These are phyloP conservation scores for Prunus padus DNA, from an alignment of 306 rosid species.

Conservation along the genomic window DNA sequence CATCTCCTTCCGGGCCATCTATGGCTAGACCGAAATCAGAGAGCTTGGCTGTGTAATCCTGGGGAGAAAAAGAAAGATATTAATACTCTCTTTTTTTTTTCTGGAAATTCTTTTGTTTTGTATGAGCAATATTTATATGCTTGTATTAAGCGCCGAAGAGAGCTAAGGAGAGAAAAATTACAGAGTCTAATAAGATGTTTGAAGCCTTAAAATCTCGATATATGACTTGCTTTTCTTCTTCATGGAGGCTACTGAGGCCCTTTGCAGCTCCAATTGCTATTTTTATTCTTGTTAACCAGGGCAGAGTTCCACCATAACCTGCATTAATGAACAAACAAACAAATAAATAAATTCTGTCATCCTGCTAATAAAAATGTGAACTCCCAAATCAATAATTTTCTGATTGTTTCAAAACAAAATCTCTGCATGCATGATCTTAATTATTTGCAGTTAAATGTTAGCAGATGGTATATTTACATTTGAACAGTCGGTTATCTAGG, in stretches of 20 bases:
- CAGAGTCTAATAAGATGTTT: conserved; percentile 73
- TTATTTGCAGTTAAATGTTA: neutral
- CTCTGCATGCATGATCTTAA: neutral
- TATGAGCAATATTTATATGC: neutral
- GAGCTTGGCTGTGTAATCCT: conserved; percentile 81
- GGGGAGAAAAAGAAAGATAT: neutral
- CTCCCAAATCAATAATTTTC: neutral
- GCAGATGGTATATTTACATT: conserved; percentile 32
- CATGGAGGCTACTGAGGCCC: conserved; percentile 84
- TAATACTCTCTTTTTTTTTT: neutral
- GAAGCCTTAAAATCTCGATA: conserved; percentile 88
- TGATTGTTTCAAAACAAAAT: neutral
- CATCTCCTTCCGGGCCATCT: conserved; percentile 71
- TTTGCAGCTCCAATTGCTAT: conserved; percentile 89
- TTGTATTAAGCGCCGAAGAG: neutral
- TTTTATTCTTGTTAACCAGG: conserved; percentile 85
- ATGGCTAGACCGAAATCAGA: conserved; percentile 93
- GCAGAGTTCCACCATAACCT: conserved; percentile 77
- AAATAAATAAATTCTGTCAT: neutral
- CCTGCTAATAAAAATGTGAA: neutral
- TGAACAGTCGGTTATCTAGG: conserved; percentile 63
- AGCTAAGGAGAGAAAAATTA: conserved; percentile 8
- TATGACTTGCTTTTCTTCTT: conserved; percentile 78
- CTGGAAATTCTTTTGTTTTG: neutral
- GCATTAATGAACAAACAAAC: conserved; percentile 26